Base-by-base conservation (phyloP, 768 basidiomycete species). In the Vararia minispora region DNA sequence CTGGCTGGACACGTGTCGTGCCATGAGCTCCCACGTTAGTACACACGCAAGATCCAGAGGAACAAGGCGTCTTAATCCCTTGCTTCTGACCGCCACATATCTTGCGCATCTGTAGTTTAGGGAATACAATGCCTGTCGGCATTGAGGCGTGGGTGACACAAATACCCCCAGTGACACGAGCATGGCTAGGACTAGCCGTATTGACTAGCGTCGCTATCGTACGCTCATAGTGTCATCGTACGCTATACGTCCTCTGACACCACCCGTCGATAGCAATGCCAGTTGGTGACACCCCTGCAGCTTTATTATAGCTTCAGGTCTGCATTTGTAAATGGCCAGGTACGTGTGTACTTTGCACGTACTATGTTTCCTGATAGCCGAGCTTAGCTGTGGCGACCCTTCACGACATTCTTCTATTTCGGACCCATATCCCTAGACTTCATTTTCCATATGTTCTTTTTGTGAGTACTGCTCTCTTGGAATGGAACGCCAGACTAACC, bases 361-460 rank as follows among this genome's bases (percentile, higher is more conserved):
- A 10, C 12, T 33, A 14, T 9, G 22, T 33, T 36, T 34, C 13
- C 42, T 42, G 48, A 40, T 52, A 21, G 52, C 39, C 9, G n/a
- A 3, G 28, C 36, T 47, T 47, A 95, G 89, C 69, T 79, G 48
- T 97, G 91, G 91, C 73, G 94, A 21, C 71, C 77, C 32, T 58
- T 81, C 28, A 92, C 91, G 21, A 94, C 85, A 9, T 98, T 98
- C 70, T 81, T 91, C 52, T 99, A 92, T 61, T 98, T 97, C 60
- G 95, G 94, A 9, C 74, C 81, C 1, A 76, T 98, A 53, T 89
- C 85, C 4, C 64, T 98, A 16, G 94, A 98, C 58, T 89, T 97
- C 50, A 71, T 94, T 42, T 95, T 98, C 61, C 94, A 98, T 57
- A 70, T 99, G 37, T 97, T 97, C 69, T 99, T 98, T 70, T 95